Evolutionary conservation across 495 filamentous ascomycete species (phyloP).

Genomic region (Penicillium cataractarum): DNA sequence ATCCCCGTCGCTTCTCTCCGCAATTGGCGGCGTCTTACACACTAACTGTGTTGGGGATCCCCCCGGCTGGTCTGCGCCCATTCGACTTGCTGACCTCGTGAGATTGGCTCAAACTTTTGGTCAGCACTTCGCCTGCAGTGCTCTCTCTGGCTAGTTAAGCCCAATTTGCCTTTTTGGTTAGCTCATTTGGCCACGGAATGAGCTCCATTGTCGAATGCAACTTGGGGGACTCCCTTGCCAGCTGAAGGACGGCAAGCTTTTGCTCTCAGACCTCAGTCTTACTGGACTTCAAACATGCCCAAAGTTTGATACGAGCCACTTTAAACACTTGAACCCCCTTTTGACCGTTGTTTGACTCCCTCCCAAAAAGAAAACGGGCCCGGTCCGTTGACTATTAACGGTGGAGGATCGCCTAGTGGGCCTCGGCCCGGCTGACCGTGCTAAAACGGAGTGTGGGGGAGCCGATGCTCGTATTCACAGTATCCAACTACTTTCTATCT

Average conservation of each 20-base stretch:
- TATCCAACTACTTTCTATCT: not conserved
- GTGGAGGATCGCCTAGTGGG: constrained; percentile 6
- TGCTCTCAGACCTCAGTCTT: not conserved
- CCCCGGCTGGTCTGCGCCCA: not conserved
- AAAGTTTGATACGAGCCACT: not conserved
- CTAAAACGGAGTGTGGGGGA: constrained; percentile 2
- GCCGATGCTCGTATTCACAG: constrained; percentile 4
- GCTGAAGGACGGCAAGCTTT: not conserved
- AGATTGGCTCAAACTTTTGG: not conserved
- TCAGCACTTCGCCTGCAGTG: not conserved
- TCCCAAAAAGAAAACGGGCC: constrained; percentile 11
- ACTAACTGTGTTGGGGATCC: not conserved
- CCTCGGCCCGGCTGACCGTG: constrained; percentile 11
- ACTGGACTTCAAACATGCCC: not conserved
- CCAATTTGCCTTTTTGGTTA: not conserved
- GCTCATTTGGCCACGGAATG: constrained; percentile 16
- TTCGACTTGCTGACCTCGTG: not conserved
- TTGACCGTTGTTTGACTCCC: not conserved
- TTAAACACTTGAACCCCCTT: not conserved
- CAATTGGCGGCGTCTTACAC: constrained; percentile 1
- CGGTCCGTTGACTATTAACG: not conserved
- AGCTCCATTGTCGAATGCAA: not conserved
- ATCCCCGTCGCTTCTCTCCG: not conserved
- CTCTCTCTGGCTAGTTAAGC: not conserved
- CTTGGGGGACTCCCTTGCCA: not conserved